Conservation (phyloP, 306 rosid species). For the Cicer chorassanicum region DNA sequence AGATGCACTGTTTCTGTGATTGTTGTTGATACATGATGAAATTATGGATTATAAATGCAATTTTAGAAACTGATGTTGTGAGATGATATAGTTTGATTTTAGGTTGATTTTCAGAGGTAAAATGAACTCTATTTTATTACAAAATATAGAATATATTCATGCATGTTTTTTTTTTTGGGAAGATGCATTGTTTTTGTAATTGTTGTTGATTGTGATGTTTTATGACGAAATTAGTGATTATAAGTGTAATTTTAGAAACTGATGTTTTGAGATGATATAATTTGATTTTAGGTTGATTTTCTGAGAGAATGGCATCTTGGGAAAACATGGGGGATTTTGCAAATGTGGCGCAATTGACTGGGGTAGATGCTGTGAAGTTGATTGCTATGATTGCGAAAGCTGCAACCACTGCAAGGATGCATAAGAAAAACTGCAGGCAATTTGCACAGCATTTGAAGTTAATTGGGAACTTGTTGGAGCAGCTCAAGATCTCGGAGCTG, state of each 20-base stretch:
- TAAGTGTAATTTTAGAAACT: slow-evolving; percentile 10
- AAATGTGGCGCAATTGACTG: slow-evolving; percentile 84
- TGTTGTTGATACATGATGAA: neutral
- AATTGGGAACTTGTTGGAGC: slow-evolving; percentile 91
- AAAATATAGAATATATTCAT: neutral
- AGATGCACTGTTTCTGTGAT: neutral
- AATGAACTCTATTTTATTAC: neutral
- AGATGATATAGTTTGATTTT: slow-evolving; percentile 23
- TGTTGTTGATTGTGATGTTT: neutral
- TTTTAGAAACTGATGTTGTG: slow-evolving; percentile 20
- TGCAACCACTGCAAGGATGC: slow-evolving; percentile 92
- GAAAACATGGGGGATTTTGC: slow-evolving; percentile 87
- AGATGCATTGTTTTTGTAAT: neutral
- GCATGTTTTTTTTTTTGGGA: neutral
- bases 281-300: slow-evolving; percentile 43
- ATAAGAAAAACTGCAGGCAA: slow-evolving; percentile 92
- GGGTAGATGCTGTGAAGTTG: slow-evolving; percentile 78
- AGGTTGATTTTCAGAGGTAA: slow-evolving; percentile 49
- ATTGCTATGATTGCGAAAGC: slow-evolving; percentile 86
- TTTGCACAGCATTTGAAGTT: slow-evolving; percentile 90
- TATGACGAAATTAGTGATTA: slow-evolving; percentile 7
- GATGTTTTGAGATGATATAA: slow-evolving; percentile 10
- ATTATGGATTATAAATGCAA: neutral
- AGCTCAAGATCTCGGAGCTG: slow-evolving; percentile 95
- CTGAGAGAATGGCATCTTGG: slow-evolving; percentile 72